Conservation (phyloP, 352 stramenopile genomes). For the Phytophthora capsici region DNA sequence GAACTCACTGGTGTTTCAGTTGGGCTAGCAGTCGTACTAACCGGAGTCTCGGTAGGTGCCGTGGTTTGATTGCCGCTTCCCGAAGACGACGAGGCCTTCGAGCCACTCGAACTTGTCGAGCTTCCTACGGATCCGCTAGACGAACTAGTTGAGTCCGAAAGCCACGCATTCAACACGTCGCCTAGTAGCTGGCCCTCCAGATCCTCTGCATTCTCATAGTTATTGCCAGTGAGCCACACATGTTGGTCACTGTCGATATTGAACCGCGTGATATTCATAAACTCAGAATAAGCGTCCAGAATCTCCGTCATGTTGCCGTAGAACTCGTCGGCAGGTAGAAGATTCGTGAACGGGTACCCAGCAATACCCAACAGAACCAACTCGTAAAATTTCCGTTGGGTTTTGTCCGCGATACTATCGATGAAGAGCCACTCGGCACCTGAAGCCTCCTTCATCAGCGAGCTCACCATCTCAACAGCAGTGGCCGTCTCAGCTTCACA, state of each 20-base stretch:
- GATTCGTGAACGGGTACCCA: conserved; percentile 41
- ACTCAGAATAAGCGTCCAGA: conserved; percentile 34
- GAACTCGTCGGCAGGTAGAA: conserved; percentile 34
- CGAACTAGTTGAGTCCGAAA: no score
- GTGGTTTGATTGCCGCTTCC: no score
- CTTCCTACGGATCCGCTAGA: no score
- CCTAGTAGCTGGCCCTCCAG: not conserved
- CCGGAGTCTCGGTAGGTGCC: no score
- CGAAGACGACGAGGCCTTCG: no score
- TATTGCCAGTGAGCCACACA: conserved; percentile 26
- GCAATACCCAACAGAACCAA: conserved; percentile 31
- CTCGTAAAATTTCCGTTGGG: conserved; percentile 48
- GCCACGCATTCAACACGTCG: no score
- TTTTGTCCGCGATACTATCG: conserved; percentile 49
- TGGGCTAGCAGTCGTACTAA: no score
- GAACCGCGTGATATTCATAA: conserved; percentile 24
- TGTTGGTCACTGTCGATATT: conserved; percentile 28
- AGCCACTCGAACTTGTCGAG: no score
- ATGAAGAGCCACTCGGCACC: conserved; percentile 50
- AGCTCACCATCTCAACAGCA: conserved; percentile 34
- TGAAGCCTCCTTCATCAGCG: conserved; percentile 36
- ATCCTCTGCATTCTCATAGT: conserved; percentile 4
- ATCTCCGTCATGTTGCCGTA: conserved; percentile 43
- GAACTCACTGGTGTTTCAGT: no score
- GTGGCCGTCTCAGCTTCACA: conserved; percentile 38